A percentile compares a stretch with the other conserved stretches of the same genome.
phyloP scores from a whole-genome alignment of 345 rosid species.

The Raphanus sativus region DNA sequence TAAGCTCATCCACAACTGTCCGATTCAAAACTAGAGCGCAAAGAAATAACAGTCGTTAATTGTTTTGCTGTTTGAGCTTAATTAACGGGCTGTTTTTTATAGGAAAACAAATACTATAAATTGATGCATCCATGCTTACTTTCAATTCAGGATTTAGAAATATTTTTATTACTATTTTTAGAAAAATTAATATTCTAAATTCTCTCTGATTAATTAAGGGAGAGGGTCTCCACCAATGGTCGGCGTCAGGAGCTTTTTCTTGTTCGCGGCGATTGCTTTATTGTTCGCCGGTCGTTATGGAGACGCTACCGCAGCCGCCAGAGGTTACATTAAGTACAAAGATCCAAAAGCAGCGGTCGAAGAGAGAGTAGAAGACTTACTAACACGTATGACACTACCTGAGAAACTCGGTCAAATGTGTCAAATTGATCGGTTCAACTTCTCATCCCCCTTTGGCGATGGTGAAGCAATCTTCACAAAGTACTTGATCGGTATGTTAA shows the following conservation, averaged over 20 bases:
- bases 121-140: background rate
- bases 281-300: constrained; percentile 25
- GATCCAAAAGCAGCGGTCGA: constrained; percentile 44
- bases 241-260: constrained; percentile 9
- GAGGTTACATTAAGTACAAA: constrained; percentile 42
- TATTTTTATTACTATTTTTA: background rate
- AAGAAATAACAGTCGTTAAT: background rate
- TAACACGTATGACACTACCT: constrained; percentile 53
- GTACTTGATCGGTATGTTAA: constrained; percentile 62
- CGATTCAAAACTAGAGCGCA: background rate
- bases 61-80: background rate
- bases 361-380: constrained; percentile 48
- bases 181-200: constrained; percentile 18
- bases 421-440: constrained; percentile 45
- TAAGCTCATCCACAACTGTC: constrained; percentile 23
- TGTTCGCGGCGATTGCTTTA: constrained; percentile 22
- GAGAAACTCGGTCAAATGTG: constrained; percentile 66
- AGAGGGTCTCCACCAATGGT: constrained; percentile 24
- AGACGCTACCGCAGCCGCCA: constrained; percentile 19
- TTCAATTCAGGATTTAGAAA: constrained; percentile 29
- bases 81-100: constrained; percentile 2
- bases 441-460: background rate
- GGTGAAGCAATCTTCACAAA: constrained; percentile 47
- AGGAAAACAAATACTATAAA: constrained; percentile 8
- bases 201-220: background rate